Percentiles rank a stretch among this genome's conserved stretches.
Conservation (phyloP, 2,329 filamentous ascomycete genomes). For the Colletotrichum musicola region DNA sequence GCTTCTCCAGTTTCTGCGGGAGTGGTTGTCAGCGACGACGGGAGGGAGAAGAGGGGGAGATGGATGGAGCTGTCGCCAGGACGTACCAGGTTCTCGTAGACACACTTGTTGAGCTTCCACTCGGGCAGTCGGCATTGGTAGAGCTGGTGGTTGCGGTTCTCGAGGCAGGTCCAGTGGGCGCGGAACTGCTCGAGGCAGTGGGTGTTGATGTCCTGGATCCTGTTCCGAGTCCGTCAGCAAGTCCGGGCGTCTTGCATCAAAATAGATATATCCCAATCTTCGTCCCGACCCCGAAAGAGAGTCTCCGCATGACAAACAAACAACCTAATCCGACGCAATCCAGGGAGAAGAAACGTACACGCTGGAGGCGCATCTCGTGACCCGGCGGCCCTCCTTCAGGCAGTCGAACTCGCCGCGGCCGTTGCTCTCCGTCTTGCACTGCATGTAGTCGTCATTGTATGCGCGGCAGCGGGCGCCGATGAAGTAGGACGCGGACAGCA, state of each 20-base stretch:
- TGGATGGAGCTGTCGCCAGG: background rate
- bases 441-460: constrained; percentile 99
- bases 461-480: constrained; percentile 94
- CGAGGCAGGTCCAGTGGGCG: constrained; percentile 93
- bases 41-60: background rate
- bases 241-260: no score
- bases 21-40: background rate
- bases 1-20: constrained; percentile 81
- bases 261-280: no score
- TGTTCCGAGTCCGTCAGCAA: constrained; percentile 51
- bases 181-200: constrained; percentile 93
- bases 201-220: constrained; percentile 95
- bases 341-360: constrained; percentile 84
- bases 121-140: constrained; percentile 94
- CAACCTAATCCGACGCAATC: no score
- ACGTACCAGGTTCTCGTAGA: constrained; percentile 93
- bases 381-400: constrained; percentile 94
- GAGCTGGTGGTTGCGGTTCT: constrained; percentile 97
- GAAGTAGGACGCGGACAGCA: constrained; percentile 94
- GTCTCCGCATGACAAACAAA: no score
- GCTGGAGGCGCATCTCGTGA: constrained; percentile 95
- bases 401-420: constrained; percentile 94
- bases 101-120: constrained; percentile 93
- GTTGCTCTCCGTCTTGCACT: constrained; percentile 96
- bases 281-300: no score